Percentiles rank a stretch among this genome's conserved stretches.
Conservation (phyloP, 116 monocot species). For the Trichopus zeylanicus region DNA sequence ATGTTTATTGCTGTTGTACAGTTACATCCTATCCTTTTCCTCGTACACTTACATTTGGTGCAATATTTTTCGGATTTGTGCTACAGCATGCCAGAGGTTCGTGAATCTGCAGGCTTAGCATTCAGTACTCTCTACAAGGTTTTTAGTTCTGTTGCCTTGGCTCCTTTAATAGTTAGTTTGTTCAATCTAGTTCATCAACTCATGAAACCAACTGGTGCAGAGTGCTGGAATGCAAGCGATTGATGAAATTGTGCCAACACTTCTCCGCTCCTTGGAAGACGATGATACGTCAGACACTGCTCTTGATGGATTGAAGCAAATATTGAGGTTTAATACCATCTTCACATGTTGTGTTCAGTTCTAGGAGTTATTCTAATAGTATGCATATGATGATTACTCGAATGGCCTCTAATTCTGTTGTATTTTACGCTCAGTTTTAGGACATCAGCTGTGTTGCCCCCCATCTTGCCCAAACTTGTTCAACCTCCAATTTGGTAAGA, state of each 20-base stretch:
- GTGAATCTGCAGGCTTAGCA: conserved; percentile 92
- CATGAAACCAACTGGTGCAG: conserved; percentile 23
- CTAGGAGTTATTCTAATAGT: not conserved
- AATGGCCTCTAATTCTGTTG: conserved; percentile 6
- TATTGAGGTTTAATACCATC: conserved; percentile 64
- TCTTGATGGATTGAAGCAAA: conserved; percentile 96
- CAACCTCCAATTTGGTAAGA: conserved; percentile 81
- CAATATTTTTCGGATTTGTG: not conserved
- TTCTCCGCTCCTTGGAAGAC: conserved; percentile 76
- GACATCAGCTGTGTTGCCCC: conserved; percentile 87
- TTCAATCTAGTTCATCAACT: no score
- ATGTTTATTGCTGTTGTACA: conserved; percentile 1
- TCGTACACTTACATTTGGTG: not conserved
- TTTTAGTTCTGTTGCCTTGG: not conserved
- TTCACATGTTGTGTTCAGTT: not conserved
- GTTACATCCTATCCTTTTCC: not conserved
- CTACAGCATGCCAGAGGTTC: conserved; percentile 75
- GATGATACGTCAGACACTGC: conserved; percentile 80
- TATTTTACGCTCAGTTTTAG: conserved; percentile 49
- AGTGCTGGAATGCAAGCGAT: conserved; percentile 99
- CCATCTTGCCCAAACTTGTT: conserved; percentile 94
- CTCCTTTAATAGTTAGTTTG: not conserved
- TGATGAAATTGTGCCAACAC: conserved; percentile 94
- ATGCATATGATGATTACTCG: no score
- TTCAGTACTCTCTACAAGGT: conserved; percentile 99